A percentile compares a stretch with the other conserved stretches of the same genome.
Conservation (phyloP, 2,329 filamentous ascomycete genomes). For the Tolypocladium paradoxum region DNA sequence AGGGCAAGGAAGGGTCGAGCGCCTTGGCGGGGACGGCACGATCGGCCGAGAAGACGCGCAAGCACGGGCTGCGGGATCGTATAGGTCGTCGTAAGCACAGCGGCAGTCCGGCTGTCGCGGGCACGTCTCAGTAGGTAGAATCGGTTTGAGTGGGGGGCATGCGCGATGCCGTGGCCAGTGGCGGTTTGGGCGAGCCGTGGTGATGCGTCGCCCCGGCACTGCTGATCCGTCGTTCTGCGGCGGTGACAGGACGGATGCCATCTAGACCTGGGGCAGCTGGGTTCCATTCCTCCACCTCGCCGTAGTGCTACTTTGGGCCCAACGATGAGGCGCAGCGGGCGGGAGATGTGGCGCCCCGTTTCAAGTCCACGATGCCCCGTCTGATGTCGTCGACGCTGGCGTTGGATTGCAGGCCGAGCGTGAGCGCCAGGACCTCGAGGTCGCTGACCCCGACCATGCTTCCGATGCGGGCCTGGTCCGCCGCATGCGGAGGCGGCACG, state of each 20-base stretch:
- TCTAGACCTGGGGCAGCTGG: not conserved
- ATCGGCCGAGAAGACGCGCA: not conserved
- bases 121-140: not conserved
- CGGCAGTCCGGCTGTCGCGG: not conserved
- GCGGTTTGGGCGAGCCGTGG: not conserved
- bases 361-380: constrained; percentile 20
- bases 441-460: constrained; percentile 13
- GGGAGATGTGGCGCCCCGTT: constrained; percentile 6
- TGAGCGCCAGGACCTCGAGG: constrained; percentile 22
- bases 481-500: constrained; percentile 3
- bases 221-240: not conserved
- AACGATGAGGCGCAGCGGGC: not conserved
- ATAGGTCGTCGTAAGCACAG: not conserved
- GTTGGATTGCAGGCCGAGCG: constrained; percentile 22
- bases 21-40: not conserved
- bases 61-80: not conserved
- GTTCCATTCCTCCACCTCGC: not conserved
- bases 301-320: not conserved
- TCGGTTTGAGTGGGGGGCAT: not conserved
- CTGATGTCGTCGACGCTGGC: constrained; percentile 24
- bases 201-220: not conserved
- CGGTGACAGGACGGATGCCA: not conserved
- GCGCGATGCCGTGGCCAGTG: not conserved
- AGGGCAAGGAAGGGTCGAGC: not conserved
- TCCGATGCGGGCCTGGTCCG: not conserved